Evolutionary conservation across 1,284 basidiomycete species (phyloP).

Genomic region (Trametes sp.): DNA sequence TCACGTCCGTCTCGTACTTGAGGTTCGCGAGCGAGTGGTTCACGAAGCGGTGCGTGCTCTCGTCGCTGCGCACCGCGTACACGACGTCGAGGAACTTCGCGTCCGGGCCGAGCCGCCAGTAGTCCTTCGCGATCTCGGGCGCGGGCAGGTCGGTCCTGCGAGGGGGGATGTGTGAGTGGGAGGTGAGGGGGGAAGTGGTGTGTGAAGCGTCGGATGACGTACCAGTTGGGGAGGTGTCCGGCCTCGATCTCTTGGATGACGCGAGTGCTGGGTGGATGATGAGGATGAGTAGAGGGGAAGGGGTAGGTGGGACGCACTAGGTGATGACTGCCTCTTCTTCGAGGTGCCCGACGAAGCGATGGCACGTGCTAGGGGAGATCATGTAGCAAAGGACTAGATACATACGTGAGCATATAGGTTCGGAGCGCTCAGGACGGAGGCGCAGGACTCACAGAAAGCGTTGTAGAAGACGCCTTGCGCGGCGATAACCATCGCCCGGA

Average conservation of each 20-base stretch:
- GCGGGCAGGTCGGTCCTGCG: conserved; percentile 69
- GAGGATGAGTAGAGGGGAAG: conserved; percentile 10
- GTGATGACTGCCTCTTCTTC: conserved; percentile 96
- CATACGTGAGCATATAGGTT: not conserved
- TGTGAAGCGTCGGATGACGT: conserved; percentile 29
- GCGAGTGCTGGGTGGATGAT: conserved; percentile 60
- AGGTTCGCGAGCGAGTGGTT: conserved; percentile 94
- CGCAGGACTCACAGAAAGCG: conserved; percentile 71
- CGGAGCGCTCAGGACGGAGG: not conserved
- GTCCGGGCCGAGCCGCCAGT: conserved; percentile 83
- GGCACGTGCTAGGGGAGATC: conserved; percentile 83
- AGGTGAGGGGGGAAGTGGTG: not conserved
- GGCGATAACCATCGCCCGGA: conserved; percentile 83
- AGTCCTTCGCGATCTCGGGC: conserved; percentile 91
- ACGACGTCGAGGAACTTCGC: conserved; percentile 89
- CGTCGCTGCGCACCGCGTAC: conserved; percentile 92
- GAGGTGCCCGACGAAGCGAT: conserved; percentile 94
- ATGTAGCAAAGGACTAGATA: conserved; percentile 79
- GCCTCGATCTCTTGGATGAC: conserved; percentile 86
- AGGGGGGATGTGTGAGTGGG: not conserved
- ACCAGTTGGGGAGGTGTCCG: conserved; percentile 92
- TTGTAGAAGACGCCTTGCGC: conserved; percentile 95
- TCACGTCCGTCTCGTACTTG: conserved; percentile 78
- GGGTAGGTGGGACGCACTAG: conserved; percentile 55
- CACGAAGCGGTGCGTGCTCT: conserved; percentile 91